Percentiles rank a stretch among this genome's conserved stretches.
phyloP scores from a whole-genome alignment of 2,329 filamentous ascomycete species.

The Ramularia endophylla region DNA sequence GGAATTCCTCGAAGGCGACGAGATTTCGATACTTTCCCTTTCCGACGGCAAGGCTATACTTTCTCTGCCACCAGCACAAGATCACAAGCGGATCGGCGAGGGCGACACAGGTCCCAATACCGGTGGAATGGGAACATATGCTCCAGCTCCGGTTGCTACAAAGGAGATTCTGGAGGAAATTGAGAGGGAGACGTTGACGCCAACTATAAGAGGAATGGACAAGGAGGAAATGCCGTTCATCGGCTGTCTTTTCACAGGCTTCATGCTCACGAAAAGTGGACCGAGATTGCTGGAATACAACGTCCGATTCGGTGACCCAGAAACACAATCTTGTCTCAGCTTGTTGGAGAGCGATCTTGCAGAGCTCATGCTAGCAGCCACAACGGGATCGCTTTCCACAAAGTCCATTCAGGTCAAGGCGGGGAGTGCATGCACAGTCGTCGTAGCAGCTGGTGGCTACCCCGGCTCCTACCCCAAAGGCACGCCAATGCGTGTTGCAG shows the following conservation, averaged over 20 bases:
- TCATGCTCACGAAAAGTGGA: conserved; percentile 81
- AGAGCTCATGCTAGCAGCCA: conserved; percentile 81
- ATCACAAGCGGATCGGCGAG: conserved; percentile 93
- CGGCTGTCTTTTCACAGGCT: conserved; percentile 78
- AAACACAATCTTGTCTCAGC: conserved; percentile 80
- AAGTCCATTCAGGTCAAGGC: conserved; percentile 24
- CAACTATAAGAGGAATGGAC: conserved; percentile 83
- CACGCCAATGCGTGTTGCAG: conserved; percentile 50
- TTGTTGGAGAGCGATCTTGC: conserved; percentile 82
- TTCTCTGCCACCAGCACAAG: conserved; percentile 84
- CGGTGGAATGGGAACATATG: conserved; percentile 96
- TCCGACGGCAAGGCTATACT: conserved; percentile 81
- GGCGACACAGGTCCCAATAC: conserved; percentile 89
- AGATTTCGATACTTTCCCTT: conserved; percentile 86
- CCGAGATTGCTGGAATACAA: conserved; percentile 89
- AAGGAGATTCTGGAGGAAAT: conserved; percentile 67
- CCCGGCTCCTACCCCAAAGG: conserved; percentile 82
- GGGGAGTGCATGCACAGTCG: conserved; percentile 80
- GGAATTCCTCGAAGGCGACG: conserved; percentile 85
- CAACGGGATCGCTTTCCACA: conserved; percentile 63
- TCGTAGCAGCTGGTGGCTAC: conserved; percentile 90
- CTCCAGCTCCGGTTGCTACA: conserved; percentile 54
- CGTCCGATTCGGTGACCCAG: conserved; percentile 85
- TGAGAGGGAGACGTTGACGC: conserved; percentile 76
- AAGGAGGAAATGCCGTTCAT: conserved; percentile 64